Evolutionary conservation across 176 grass and related monocot species (phyloP).

Genomic region (Olyra latifolia): DNA sequence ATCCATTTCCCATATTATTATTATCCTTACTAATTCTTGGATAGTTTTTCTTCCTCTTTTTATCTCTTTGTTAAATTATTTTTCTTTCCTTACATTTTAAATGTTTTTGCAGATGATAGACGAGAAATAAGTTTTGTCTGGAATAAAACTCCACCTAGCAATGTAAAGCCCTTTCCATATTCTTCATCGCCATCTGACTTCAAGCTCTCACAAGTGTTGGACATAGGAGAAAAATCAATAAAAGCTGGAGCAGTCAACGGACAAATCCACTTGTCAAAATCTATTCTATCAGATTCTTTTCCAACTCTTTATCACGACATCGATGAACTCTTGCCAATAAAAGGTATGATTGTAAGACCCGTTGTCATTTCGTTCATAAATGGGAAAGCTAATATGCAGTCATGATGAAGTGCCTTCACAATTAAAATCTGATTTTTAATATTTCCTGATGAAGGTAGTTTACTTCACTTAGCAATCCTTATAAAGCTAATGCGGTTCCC

Average conservation of each 20-base stretch:
- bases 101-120: slow-evolving; percentile 48
- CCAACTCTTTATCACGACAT: slow-evolving; percentile 35
- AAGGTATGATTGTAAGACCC: neutral
- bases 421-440: neutral
- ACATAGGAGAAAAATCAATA: slow-evolving; percentile 25
- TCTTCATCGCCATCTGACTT: slow-evolving; percentile 48
- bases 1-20: neutral
- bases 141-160: slow-evolving; percentile 44
- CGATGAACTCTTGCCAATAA: slow-evolving; percentile 38
- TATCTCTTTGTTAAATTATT: neutral
- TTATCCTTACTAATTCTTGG: neutral
- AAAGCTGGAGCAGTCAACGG: slow-evolving; percentile 30
- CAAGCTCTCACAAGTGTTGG: slow-evolving; percentile 41
- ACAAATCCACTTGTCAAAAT: slow-evolving; percentile 30
- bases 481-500: neutral
- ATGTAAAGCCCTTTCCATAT: slow-evolving; percentile 19
- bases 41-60: neutral
- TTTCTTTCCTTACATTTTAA: neutral
- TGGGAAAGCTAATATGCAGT: slow-evolving; percentile 17
- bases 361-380: slow-evolving; percentile 29
- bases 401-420: neutral
- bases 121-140: slow-evolving; percentile 54
- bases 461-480: neutral
- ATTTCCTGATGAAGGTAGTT: neutral
- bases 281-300: slow-evolving; percentile 20